Percentiles rank a stretch among this genome's conserved stretches.
Evolutionary conservation across 306 rosid species (phyloP).

Genomic region (Quercus mongolica): DNA sequence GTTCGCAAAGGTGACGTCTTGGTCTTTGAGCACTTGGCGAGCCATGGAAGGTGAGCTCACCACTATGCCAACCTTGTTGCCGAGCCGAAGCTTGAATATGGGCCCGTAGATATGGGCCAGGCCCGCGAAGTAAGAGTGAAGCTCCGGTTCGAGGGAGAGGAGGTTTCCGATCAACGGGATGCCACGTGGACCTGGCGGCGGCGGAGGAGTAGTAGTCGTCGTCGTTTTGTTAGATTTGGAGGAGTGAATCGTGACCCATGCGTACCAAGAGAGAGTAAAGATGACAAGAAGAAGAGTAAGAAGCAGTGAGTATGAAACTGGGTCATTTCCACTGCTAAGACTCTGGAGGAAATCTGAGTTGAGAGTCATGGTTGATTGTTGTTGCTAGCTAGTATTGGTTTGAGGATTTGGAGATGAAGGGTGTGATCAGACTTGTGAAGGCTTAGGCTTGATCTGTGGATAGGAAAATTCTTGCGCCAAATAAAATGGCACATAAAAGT

Average conservation of each 20-base stretch:
- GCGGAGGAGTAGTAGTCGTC: no score
- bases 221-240: no score
- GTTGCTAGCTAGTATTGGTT: not conserved
- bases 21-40: slow-evolving; percentile 55
- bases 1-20: slow-evolving; percentile 69
- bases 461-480: no score
- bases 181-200: slow-evolving; percentile 70
- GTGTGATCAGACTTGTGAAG: no score
- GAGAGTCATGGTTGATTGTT: not conserved
- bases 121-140: slow-evolving; percentile 58
- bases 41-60: slow-evolving; percentile 49
- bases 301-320: not conserved
- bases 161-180: slow-evolving; percentile 73
- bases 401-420: no score
- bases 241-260: no score
- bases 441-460: no score
- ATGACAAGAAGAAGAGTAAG: not conserved
- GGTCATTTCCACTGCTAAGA: not conserved
- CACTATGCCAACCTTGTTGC: slow-evolving; percentile 43
- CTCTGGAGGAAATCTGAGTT: not conserved
- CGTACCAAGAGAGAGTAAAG: not conserved
- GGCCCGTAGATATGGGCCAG: slow-evolving; percentile 59
- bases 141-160: slow-evolving; percentile 64
- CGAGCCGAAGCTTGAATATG: slow-evolving; percentile 60
- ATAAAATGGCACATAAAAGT: no score